Conservation (phyloP, 164 flowering plant species). For the Vitis rupestris region DNA sequence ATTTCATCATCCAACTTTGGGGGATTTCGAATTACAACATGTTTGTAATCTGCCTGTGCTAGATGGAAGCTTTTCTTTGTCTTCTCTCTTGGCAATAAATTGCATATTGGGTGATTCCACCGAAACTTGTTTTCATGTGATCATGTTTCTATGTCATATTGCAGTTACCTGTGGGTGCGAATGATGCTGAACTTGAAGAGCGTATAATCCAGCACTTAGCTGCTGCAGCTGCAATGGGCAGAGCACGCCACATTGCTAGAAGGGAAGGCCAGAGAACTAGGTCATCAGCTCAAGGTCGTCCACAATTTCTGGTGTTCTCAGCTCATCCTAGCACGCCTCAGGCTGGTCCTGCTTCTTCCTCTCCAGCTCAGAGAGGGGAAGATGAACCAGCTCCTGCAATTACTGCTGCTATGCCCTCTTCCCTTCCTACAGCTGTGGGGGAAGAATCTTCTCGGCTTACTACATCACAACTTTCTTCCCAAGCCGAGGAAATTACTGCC, state of each 20-base stretch:
- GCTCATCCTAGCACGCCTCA: constrained; percentile 15
- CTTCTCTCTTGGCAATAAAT: not conserved
- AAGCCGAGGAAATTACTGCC: constrained; percentile 14
- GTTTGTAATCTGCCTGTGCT: constrained; percentile 11
- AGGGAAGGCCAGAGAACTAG: constrained; percentile 36
- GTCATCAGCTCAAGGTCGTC: constrained; percentile 30
- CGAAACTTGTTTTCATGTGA: not conserved
- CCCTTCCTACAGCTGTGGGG: constrained; percentile 5
- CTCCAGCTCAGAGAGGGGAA: constrained; percentile 17
- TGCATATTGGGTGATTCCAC: not conserved
- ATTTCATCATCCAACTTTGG: constrained; percentile 46
- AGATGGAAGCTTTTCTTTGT: not conserved
- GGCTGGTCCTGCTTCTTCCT: constrained; percentile 19
- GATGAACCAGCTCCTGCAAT: constrained; percentile 12
- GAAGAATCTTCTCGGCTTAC: constrained; percentile 9
- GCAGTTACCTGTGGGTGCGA: constrained; percentile 36
- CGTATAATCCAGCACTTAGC: constrained; percentile 51
- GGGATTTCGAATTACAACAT: constrained; percentile 44
- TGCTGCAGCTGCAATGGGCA: constrained; percentile 48
- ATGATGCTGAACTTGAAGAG: constrained; percentile 48
- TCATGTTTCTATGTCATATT: not conserved
- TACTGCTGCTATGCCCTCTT: constrained; percentile 10
- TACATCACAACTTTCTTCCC: constrained; percentile 8
- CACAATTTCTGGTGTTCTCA: constrained; percentile 30
- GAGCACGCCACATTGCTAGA: constrained; percentile 33